phyloP scores from a whole-genome alignment of 1,284 basidiomycete genomes.

The Gomphus bonarii region DNA sequence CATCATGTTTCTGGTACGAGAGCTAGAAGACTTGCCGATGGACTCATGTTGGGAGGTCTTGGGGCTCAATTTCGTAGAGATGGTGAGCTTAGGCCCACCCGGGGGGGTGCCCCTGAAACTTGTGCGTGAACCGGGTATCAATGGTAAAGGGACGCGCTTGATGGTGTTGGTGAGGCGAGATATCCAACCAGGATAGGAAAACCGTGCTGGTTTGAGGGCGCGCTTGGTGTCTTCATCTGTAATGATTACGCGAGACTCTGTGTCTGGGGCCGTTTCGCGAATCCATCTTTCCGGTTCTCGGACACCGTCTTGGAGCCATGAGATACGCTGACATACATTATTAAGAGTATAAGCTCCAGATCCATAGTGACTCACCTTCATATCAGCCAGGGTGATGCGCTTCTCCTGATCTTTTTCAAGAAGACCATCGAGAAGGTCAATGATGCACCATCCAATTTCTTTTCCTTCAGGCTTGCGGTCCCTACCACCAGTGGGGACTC shows the following conservation, averaged over 20 bases:
- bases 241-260: constrained; percentile 51
- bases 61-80: neutral
- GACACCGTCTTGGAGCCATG: constrained; percentile 76
- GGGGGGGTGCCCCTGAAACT: neutral
- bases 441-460: constrained; percentile 44
- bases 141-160: constrained; percentile 1
- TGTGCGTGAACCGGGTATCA: neutral
- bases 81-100: neutral
- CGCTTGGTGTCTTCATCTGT: constrained; percentile 75
- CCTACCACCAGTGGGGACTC: constrained; percentile 51
- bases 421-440: constrained; percentile 66
- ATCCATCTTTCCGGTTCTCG: constrained; percentile 72
- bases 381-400: constrained; percentile 74
- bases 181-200: constrained; percentile 1
- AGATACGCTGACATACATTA: constrained; percentile 34
- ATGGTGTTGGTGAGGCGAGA: neutral
- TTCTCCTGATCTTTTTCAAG: constrained; percentile 76
- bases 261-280: constrained; percentile 56
- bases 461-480: constrained; percentile 25
- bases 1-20: neutral
- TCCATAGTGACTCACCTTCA: constrained; percentile 57
- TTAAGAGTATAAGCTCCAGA: constrained; percentile 9
- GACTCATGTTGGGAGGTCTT: neutral
- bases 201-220: constrained; percentile 37
- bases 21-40: neutral